Percentiles rank a stretch among this genome's conserved stretches.
Conservation (phyloP, 2,329 filamentous ascomycete species). For the Epichloe brachyelytri region DNA sequence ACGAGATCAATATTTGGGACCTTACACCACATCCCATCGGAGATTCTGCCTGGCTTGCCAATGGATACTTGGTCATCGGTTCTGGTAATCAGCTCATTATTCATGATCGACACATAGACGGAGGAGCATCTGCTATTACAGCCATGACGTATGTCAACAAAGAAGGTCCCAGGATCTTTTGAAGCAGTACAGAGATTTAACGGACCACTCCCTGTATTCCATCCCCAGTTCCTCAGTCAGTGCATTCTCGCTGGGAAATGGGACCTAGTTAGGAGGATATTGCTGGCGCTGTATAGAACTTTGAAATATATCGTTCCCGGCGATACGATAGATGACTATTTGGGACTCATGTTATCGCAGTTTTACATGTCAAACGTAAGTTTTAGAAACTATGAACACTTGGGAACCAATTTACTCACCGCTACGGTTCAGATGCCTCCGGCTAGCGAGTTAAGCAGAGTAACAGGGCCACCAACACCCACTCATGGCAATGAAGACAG, state of each 20-base stretch:
- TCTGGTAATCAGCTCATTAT: conserved; percentile 86
- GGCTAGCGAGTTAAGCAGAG: conserved; percentile 13
- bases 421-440: not conserved
- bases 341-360: conserved; percentile 38
- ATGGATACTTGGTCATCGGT: conserved; percentile 75
- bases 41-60: conserved; percentile 81
- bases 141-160: conserved; percentile 35
- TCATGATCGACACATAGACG: conserved; percentile 62
- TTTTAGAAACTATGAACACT: not conserved
- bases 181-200: conserved; percentile 75
- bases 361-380: conserved; percentile 5
- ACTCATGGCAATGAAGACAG: conserved; percentile 33
- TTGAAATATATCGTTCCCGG: conserved; percentile 76
- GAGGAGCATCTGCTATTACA: conserved; percentile 45
- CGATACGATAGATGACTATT: conserved; percentile 65
- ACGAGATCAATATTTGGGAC: conserved; percentile 69
- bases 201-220: conserved; percentile 76
- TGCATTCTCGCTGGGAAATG: conserved; percentile 74
- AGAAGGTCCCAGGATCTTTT: conserved; percentile 57
- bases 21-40: conserved; percentile 83
- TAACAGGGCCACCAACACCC: conserved; percentile 25
- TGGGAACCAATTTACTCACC: not conserved
- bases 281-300: conserved; percentile 59
- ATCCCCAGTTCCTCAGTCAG: conserved; percentile 81
- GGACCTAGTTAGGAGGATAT: conserved; percentile 54